These are phyloP conservation scores for Wickerhamiella cacticola DNA, from an alignment of 805 yeast genomes.

Conservation along the genomic window DNA sequence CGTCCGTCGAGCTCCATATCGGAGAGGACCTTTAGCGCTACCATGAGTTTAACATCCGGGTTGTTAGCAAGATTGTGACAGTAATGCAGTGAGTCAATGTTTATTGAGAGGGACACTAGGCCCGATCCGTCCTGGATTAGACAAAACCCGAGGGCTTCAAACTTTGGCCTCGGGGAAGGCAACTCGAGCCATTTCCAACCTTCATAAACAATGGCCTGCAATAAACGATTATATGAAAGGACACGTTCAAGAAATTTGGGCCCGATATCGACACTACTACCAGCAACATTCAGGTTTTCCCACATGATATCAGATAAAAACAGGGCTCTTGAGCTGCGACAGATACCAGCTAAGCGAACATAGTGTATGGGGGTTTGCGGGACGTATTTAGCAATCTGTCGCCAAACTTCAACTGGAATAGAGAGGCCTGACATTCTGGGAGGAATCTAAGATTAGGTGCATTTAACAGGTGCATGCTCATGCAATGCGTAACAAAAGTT, in stretches of 20 bases:
- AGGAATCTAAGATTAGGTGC: background rate
- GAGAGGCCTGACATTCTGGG: background rate
- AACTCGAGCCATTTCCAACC: conserved; percentile 4
- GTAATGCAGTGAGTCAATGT: background rate
- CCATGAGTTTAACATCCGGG: background rate
- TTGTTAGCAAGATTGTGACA: background rate
- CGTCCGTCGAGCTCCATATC: background rate
- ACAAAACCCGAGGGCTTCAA: conserved; percentile 2
- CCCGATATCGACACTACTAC: background rate
- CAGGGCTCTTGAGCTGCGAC: background rate
- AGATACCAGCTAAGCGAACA: background rate
- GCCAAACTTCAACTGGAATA: background rate
- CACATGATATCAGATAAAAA: background rate
- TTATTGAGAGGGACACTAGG: background rate
- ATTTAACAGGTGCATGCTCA: background rate
- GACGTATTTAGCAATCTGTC: background rate
- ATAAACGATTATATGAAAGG: background rate
- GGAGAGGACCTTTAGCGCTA: background rate
- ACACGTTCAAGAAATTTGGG: background rate
- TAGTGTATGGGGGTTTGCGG: background rate
- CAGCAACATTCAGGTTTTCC: background rate
- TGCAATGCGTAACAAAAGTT: background rate
- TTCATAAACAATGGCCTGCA: background rate
- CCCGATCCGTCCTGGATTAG: background rate
- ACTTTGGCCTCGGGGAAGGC: background rate